Conservation (phyloP, 108 stramenopile species). For the Cyclostephanos tholiformis region DNA sequence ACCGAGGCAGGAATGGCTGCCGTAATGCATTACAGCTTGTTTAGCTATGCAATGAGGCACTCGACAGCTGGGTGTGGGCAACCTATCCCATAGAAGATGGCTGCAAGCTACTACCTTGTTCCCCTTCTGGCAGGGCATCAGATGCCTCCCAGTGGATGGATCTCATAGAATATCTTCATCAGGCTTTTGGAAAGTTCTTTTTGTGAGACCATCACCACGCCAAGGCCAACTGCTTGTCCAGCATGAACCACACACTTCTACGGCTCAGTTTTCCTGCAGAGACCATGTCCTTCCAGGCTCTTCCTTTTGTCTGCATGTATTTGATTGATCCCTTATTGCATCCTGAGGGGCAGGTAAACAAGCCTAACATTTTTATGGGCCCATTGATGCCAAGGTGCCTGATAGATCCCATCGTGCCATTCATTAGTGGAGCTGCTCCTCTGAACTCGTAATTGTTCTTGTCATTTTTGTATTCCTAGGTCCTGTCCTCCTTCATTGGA, state of each 20-base stretch:
- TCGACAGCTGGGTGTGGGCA: constrained; percentile 11
- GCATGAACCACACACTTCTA: constrained; percentile 10
- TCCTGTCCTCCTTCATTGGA: constrained; percentile 1
- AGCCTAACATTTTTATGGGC: constrained; percentile 16
- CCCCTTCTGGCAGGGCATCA: neutral
- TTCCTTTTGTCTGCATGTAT: constrained; percentile 14
- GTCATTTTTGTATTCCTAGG: constrained; percentile 15
- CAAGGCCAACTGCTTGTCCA: constrained; percentile 1
- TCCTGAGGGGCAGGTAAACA: neutral
- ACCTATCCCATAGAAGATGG: constrained; percentile 4
- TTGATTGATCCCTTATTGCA: neutral
- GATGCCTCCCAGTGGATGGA: neutral
- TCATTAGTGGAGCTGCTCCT: constrained; percentile 11
- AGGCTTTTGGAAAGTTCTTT: neutral
- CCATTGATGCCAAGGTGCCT: constrained; percentile 6
- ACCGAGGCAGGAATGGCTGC: neutral
- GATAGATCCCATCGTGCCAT: neutral
- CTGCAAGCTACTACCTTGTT: too few relatives aligned
- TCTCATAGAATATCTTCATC: neutral
- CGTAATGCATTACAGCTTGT: constrained; percentile 20
- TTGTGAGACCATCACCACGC: neutral
- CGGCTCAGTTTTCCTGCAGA: neutral
- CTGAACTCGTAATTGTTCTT: neutral
- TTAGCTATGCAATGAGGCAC: neutral
- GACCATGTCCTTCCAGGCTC: constrained; percentile 6